Base-by-base conservation (phyloP, 257 asterid species). In the Solanum phureja region DNA sequence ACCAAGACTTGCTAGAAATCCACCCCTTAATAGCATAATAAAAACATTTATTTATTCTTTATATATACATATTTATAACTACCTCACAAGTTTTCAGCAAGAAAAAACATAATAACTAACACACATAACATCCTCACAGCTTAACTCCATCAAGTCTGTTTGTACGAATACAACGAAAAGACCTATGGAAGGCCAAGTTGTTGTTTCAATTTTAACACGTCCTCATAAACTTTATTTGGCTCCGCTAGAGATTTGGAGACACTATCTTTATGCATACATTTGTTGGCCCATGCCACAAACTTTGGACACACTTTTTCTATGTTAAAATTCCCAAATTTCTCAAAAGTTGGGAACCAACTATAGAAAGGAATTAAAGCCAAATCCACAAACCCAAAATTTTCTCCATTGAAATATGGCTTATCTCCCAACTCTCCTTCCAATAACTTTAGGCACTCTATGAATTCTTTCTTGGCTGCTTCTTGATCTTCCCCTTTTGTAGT, bases 351-450 rank as follows among this genome's bases (percentile, higher is more conserved):
- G 68, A 88, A 35, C 90, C 87, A 86, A 12, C 66, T 21, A 35
- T 44, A 76, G 49, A 8, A 77, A 23, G 90, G 44, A 16, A 88
- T 23, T 34, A 88, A 27, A 12, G 88, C 88, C 38, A 79, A 24
- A 33, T 88, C 90, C 38, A 86, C 52, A 81, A 33, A 88, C 6
- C 88, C 90, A 88, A 88, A 85, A n/a, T 1, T 19, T 33, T 86
- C 87, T 12, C 90, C 90, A 29, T 86, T 83, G 60, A 85, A 88
- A 42, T 85, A 88, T 12, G 76, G 52, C 31, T 86, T 29, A 3
- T 86, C 87, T 42, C 90, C 87, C 2, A 88, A 64, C 14, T 76
- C 77, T 33, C 21, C 21, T 69, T 86, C 88, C 83, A 88, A 49
- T 35, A 86, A 3, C 7, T 86, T 77, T 52, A 68, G 86, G 33